Percentiles rank a stretch among this genome's conserved stretches.
These are phyloP conservation scores for Clathrus columnatus DNA, from an alignment of 768 basidiomycete genomes.

Conservation along the genomic window DNA sequence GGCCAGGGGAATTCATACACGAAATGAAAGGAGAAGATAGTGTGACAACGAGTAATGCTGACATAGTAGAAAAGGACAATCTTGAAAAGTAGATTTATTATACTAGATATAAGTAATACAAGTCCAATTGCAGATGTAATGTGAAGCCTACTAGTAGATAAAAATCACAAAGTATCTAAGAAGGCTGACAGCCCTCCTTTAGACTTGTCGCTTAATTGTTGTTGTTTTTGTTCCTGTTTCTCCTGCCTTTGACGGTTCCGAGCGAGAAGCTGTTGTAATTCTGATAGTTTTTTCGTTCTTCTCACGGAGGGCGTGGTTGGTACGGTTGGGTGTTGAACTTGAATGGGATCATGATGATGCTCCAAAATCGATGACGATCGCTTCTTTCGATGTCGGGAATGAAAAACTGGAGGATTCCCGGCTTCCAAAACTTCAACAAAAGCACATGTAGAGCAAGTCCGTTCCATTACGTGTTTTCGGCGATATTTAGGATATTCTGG, in stretches of 20 bases:
- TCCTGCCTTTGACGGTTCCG: constrained; percentile 34
- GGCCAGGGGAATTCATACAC: constrained; percentile 38
- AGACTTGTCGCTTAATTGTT: constrained; percentile 17
- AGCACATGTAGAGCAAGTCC: constrained; percentile 19
- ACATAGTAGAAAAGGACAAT: neutral
- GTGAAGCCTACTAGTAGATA: no score
- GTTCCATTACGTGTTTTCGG: constrained; percentile 16
- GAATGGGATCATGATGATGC: neutral
- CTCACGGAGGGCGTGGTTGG: neutral
- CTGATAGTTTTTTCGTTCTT: constrained; percentile 44
- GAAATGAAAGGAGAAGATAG: neutral
- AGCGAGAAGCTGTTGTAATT: constrained; percentile 54
- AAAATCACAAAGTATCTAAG: constrained; percentile 31
- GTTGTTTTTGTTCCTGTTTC: constrained; percentile 32
- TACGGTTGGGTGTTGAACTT: neutral
- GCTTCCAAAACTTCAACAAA: constrained; percentile 7
- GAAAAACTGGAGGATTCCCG: neutral
- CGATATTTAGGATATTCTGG: constrained; percentile 27
- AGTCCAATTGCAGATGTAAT: no score
- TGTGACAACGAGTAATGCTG: neutral
- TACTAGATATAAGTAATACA: no score
- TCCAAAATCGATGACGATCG: neutral
- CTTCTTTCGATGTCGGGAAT: neutral
- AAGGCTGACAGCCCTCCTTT: constrained; percentile 46
- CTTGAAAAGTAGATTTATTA: no score